Conservation (phyloP, 768 basidiomycete species). For the Tricholoma sp. region DNA sequence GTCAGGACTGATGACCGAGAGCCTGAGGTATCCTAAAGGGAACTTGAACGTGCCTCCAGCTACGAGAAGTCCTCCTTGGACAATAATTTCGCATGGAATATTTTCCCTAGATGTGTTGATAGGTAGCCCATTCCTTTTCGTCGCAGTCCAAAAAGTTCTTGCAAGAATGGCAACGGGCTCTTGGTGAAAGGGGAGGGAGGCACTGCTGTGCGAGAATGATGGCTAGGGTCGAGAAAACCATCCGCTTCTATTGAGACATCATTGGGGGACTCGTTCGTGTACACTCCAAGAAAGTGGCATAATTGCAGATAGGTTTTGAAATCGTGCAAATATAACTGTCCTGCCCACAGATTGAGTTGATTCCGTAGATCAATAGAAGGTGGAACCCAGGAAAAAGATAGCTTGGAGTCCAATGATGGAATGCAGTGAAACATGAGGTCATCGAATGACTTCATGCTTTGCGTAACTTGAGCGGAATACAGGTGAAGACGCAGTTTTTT, state of each 20-base stretch:
- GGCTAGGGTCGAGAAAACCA: constrained; percentile 23
- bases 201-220: constrained; percentile 12
- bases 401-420: constrained; percentile 17
- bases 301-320: constrained; percentile 25
- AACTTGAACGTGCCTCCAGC: too few relatives aligned
- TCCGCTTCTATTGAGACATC: constrained; percentile 10
- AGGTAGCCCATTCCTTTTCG: constrained; percentile 33
- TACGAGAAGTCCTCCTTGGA: constrained; percentile 19
- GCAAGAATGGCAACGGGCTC: constrained; percentile 32
- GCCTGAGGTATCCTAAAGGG: too few relatives aligned
- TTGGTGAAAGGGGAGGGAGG: constrained; percentile 21
- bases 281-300: constrained; percentile 26
- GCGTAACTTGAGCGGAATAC: constrained; percentile 34
- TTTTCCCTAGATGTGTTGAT: constrained; percentile 37
- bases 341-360: constrained; percentile 40
- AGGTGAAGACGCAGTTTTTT: constrained; percentile 32
- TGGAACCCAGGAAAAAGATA: constrained; percentile 12
- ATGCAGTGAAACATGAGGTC: constrained; percentile 24
- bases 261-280: constrained; percentile 12
- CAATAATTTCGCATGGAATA: constrained; percentile 25
- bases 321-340: constrained; percentile 36
- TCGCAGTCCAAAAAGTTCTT: constrained; percentile 27
- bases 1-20: too few relatives aligned
- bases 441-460: constrained; percentile 32
- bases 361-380: constrained; percentile 10